Base-by-base conservation (phyloP, 495 filamentous ascomycete genomes). In the Aspergillus biplanus region DNA sequence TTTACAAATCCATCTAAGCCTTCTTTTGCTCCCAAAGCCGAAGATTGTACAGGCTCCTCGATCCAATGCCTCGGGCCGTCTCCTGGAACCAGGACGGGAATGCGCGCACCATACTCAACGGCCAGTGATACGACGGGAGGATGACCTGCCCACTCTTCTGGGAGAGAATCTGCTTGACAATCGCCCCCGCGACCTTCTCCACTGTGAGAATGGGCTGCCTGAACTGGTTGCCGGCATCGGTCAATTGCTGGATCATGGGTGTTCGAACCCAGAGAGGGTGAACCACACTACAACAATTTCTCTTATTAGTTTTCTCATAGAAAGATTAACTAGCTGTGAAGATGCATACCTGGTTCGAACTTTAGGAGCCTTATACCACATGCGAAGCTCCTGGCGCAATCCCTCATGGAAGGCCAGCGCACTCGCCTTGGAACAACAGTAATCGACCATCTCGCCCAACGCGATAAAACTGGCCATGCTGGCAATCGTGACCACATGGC, bases 401-500 rank as follows among this genome's bases (percentile, higher is more conserved):
- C 73, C 71, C 65, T 83, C 83, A 64, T 88, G 83, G 63, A 89
- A 81, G 0, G 84, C 78, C 18, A 85, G 73, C 6, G 83, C 78
- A 50, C 79, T 84, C 3, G 82, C 84, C 73, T 89, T 89, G 53
- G 83, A 80, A 62, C 75, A 75, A 62, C 77, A 78, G 67, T 89
- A 89, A 56, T 86, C 81, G 4, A 78, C 77, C 63, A 83, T 79
- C 33, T 80, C 76, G 3, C 82, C 78, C 15, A 81, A 62, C 0
- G 74, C 76, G 3, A 84, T 65, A 62, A 86, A 87, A 21, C 75
- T 80, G 52, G 84, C 81, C 73, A 88, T 77, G 46, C 80, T 84
- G 4, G 86, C 85, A 9, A 84, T 69, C 0, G 80, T 82, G 34
- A 89, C 71, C 33, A 89, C 71, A 68, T 89, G 86, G 5, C 86